Percentiles rank a stretch among this genome's conserved stretches.
Evolutionary conservation across 352 stramenopile species (phyloP).

Genomic region (Phytophthora ohioensis): DNA sequence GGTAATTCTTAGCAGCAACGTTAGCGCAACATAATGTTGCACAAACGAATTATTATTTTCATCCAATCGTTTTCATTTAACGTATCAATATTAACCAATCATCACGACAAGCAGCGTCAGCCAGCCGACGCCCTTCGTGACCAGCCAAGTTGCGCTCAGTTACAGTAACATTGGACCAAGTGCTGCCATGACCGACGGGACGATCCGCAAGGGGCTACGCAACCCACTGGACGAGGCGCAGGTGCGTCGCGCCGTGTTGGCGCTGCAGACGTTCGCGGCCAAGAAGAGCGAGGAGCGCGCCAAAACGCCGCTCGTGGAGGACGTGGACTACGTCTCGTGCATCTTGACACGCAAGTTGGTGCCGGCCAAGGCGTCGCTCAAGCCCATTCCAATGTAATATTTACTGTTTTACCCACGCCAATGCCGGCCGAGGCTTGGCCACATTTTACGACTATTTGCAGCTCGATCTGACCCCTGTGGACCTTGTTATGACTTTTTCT

Average conservation of each 20-base stretch:
- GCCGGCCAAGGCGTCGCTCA: conserved; percentile 72
- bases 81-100: conserved; percentile 15
- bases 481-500: conserved; percentile 10
- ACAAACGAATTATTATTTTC: conserved; percentile 13
- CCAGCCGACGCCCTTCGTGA: conserved; percentile 7
- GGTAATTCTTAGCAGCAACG: neutral
- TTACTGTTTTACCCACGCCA: neutral
- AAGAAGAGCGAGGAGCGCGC: conserved; percentile 49
- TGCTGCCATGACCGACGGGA: conserved; percentile 30
- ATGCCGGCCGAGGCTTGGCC: neutral
- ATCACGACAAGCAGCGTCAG: neutral
- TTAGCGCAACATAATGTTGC: neutral
- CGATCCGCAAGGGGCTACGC: conserved; percentile 68
- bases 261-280: conserved; percentile 65
- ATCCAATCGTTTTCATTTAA: conserved; percentile 15
- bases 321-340: conserved; percentile 65
- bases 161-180: neutral
- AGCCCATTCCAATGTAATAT: conserved; percentile 76
- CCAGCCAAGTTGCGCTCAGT: conserved; percentile 17
- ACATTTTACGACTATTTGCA: conserved; percentile 9
- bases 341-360: conserved; percentile 82
- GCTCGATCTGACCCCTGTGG: conserved; percentile 19
- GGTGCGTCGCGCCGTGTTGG: conserved; percentile 76
- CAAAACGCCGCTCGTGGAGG: conserved; percentile 73
- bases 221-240: conserved; percentile 79